Conservation (phyloP, 202 grass and related monocot species). For the Panicum virgatum region DNA sequence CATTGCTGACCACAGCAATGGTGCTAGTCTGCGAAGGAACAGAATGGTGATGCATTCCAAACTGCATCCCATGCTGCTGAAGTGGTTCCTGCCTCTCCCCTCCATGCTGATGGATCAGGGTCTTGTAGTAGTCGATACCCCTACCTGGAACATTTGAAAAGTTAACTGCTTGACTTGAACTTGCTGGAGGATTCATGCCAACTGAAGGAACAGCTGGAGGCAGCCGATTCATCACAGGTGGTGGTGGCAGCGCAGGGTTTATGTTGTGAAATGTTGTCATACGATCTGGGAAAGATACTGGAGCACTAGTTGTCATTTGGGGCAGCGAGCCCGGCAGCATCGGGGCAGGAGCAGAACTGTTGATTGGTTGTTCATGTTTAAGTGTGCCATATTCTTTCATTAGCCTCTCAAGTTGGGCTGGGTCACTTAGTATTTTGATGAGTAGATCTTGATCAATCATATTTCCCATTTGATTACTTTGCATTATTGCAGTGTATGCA, state of each 20-base stretch:
- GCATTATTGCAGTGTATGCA: conserved; percentile 87
- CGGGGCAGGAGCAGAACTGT: conserved; percentile 46
- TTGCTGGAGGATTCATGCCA: conserved; percentile 43
- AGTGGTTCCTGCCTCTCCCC: conserved; percentile 59
- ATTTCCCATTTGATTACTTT: conserved; percentile 72
- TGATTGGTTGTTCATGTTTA: conserved; percentile 49
- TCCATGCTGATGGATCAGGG: conserved; percentile 85
- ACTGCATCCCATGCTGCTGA: conserved; percentile 42
- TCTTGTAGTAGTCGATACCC: conserved; percentile 74
- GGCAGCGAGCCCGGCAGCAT: conserved; percentile 32
- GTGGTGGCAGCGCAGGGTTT: conserved; percentile 29
- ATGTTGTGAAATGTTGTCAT: conserved; percentile 29
- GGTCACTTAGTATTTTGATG: conserved; percentile 88
- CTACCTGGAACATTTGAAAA: conserved; percentile 41
- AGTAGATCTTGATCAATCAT: conserved; percentile 82
- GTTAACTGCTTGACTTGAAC: conserved; percentile 39
- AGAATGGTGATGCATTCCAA: conserved; percentile 46
- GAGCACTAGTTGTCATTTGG: conserved; percentile 31
- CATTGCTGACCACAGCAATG: conserved; percentile 40
- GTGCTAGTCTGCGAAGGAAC: conserved; percentile 23
- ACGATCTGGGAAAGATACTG: conserved; percentile 28
- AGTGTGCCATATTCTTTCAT: conserved; percentile 58
- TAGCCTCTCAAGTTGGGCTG: conserved; percentile 75
- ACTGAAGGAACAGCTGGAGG: conserved; percentile 37
- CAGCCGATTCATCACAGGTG: conserved; percentile 28